Base-by-base conservation (phyloP, 345 rosid species). In the Viola odorata region DNA sequence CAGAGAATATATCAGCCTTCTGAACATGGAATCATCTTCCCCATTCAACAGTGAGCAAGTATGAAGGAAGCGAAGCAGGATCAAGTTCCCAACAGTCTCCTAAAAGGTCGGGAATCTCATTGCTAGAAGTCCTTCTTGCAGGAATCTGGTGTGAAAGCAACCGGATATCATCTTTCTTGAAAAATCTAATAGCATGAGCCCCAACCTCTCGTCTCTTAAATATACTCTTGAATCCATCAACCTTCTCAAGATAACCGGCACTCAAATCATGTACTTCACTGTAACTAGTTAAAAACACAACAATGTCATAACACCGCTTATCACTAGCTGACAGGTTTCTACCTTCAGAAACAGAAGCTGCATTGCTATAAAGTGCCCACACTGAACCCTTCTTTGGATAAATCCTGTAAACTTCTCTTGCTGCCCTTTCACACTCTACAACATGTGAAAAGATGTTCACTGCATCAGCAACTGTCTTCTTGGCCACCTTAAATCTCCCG, bases 81-180 rank as follows among this genome's bases (percentile, higher is more conserved):
- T 92, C 96, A 40, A 92, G 88, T 73, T 81, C 85, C 98, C 98
- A 92, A 57, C 86, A 81, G 42, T 81, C 88, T 70, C 78, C 78
- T 58, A 78, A 63, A 65, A 32, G 62, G 45, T 73, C 82, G 54
- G 80, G 73, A 32, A 74, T 64, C 58, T 81, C 80, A 50, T 78
- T 72, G 8, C 77, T 83, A 48, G 57, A 71, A 61, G 89, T 69
- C 76, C 83, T 87, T 75, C 76, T 78, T 0, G 98, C 86, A 55
- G 96, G 98, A 78, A 92, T 80, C 82, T 87, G 96, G 79, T 92
- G 98, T 0, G 96, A 89, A 64, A 84, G 77, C 72, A 81, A 64
- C 32, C 68, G 59, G 44, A 85, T 45, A 55, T 79, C 84, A 40
- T 79, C 80, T 67, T 87, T 85, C 50, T 68, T 82, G 10, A 92